phyloP scores from a whole-genome alignment of 805 yeast species.

The Metschnikowia lachancei region DNA sequence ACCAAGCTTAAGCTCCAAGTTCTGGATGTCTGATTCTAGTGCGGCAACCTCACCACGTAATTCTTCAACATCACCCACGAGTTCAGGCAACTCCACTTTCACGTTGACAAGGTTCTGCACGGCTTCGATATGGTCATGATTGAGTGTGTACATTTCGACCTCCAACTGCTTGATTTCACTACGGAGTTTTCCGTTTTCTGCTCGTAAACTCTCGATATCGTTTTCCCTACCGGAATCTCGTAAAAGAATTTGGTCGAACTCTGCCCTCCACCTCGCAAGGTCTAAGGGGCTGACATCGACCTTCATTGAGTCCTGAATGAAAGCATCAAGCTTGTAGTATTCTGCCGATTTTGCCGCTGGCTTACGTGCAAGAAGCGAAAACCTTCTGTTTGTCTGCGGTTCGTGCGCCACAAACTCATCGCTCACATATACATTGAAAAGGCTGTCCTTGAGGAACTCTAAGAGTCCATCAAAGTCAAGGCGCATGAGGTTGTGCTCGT shows the following conservation, averaged over 20 bases:
- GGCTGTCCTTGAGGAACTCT: slow-evolving; percentile 71
- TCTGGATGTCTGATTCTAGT: slow-evolving; percentile 32
- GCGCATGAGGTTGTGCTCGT: slow-evolving; percentile 54
- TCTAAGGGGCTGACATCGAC: slow-evolving; percentile 72
- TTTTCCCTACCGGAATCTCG: slow-evolving; percentile 62
- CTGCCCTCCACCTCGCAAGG: slow-evolving; percentile 66
- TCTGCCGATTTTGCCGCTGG: slow-evolving; percentile 11
- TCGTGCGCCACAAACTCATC: slow-evolving; percentile 29
- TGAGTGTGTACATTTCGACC: slow-evolving; percentile 62
- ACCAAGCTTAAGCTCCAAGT: slow-evolving; percentile 40
- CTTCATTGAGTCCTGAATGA: slow-evolving; percentile 76
- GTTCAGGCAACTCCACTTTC: slow-evolving; percentile 69
- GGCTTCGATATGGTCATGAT: slow-evolving; percentile 78
- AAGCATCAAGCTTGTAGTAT: slow-evolving; percentile 63
- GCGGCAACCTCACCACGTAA: slow-evolving; percentile 44
- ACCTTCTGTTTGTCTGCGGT: slow-evolving; percentile 14
- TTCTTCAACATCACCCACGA: slow-evolving; percentile 71
- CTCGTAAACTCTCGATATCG: slow-evolving; percentile 57
- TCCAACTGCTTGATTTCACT: slow-evolving; percentile 73
- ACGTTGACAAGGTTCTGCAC: slow-evolving; percentile 86
- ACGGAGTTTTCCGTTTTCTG: slow-evolving; percentile 68
- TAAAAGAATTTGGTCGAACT: slow-evolving; percentile 69
- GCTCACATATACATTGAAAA: slow-evolving; percentile 68
- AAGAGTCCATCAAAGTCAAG: slow-evolving; percentile 75
- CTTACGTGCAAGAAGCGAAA: slow-evolving; percentile 25